phyloP scores from a whole-genome alignment of 805 yeast genomes.

The Candida multigemmis region DNA sequence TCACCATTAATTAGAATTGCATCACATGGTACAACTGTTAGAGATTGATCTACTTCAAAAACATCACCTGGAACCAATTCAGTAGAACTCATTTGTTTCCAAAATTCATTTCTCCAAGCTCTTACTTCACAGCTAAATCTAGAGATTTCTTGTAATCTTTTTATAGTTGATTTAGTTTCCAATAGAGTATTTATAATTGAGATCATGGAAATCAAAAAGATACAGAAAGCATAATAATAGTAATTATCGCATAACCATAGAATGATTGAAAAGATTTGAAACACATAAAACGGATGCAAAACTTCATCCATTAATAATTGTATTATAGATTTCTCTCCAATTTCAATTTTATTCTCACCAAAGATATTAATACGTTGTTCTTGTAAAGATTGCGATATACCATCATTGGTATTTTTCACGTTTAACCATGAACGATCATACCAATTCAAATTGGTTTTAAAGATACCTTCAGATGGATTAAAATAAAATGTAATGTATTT shows the following conservation, averaged over 20 bases:
- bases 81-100: conserved; percentile 71
- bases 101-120: conserved; percentile 86
- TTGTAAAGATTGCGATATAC: conserved; percentile 60
- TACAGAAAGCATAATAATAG: conserved; percentile 89
- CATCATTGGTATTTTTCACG: conserved; percentile 46
- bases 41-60: conserved; percentile 82
- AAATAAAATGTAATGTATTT: conserved; percentile 78
- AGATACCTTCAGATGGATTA: conserved; percentile 81
- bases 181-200: conserved; percentile 73
- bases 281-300: conserved; percentile 89
- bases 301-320: conserved; percentile 78
- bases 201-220: conserved; percentile 73
- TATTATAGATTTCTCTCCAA: conserved; percentile 59
- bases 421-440: conserved; percentile 71
- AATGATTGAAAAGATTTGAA: conserved; percentile 86
- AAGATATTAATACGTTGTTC: conserved; percentile 68
- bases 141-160: conserved; percentile 66
- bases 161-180: conserved; percentile 76
- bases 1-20: conserved; percentile 83
- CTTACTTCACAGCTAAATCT: conserved; percentile 71
- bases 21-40: conserved; percentile 77
- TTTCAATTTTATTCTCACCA: conserved; percentile 66
- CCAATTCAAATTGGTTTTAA: conserved; percentile 82
- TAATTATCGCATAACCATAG: conserved; percentile 91
- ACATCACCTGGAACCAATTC: conserved; percentile 95